Conservation (phyloP, 805 yeast genomes). For the Saccharomycopsis fermentans region DNA sequence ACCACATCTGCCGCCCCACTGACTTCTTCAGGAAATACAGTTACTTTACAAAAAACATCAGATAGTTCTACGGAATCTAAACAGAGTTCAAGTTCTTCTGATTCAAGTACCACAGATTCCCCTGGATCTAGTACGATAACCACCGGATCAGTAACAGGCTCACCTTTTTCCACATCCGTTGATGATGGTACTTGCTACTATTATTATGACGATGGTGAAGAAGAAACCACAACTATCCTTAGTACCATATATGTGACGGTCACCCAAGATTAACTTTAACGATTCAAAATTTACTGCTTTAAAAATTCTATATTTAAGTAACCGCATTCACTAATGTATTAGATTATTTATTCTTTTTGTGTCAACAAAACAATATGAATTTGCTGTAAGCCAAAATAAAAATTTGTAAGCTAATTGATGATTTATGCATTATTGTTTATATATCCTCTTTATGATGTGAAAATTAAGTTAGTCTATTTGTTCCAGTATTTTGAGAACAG, state of each 20-base stretch:
- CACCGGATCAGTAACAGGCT: slow-evolving; percentile 3
- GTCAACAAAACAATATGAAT: too few species aligned
- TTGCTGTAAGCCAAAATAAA: too few species aligned
- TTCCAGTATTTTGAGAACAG: neutral
- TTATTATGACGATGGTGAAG: slow-evolving; percentile 15
- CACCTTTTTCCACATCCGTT: slow-evolving; percentile 3
- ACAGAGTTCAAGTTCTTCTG: neutral
- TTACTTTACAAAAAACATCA: neutral
- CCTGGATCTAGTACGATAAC: neutral
- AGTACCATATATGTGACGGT: slow-evolving; percentile 8
- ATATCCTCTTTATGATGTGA: too few species aligned
- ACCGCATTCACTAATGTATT: too few species aligned
- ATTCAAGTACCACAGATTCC: neutral
- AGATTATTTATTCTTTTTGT: too few species aligned
- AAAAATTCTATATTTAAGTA: too few species aligned
- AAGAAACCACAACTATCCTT: slow-evolving; percentile 5
- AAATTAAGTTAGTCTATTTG: neutral
- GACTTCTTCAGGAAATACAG: neutral
- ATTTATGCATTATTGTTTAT: neutral
- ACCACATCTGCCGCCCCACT: neutral
- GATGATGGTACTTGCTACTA: slow-evolving; percentile 13
- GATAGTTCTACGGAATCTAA: neutral
- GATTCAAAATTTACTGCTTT: neutral
- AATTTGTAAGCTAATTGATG: too few species aligned
- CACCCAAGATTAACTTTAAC: neutral